These are phyloP conservation scores for Carex myosuroides DNA, from an alignment of 176 grass and related monocot species.

Conservation along the genomic window DNA sequence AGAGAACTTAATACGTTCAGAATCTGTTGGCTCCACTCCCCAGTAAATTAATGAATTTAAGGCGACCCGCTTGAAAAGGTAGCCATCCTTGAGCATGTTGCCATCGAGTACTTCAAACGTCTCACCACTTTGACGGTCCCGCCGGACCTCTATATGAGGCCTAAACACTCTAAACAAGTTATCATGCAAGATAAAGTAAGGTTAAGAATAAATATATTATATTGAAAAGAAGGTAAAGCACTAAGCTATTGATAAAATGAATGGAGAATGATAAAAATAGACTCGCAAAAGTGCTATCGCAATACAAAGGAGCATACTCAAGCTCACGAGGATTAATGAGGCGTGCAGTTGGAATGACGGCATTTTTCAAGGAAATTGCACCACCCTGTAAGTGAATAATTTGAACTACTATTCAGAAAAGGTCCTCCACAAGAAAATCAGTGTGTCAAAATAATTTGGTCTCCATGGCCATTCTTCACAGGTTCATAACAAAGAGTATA, in stretches of 20 bases:
- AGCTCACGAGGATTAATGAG: constrained; percentile 83
- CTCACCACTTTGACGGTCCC: constrained; percentile 79
- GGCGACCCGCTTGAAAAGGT: constrained; percentile 74
- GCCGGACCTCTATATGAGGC: constrained; percentile 65
- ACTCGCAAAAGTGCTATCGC: neutral
- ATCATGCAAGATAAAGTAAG: constrained; percentile 1
- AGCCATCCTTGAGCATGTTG: constrained; percentile 95
- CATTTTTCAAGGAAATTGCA: constrained; percentile 74
- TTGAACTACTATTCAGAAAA: neutral
- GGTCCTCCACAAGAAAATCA: neutral
- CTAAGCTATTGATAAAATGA: constrained; percentile 16
- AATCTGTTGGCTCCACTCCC: constrained; percentile 73
- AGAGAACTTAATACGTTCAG: constrained; percentile 76
- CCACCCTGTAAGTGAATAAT: constrained; percentile 50
- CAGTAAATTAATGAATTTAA: constrained; percentile 85
- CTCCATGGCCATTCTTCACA: neutral
- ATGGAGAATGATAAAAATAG: neutral
- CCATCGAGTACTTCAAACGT: constrained; percentile 84
- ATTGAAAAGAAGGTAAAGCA: constrained; percentile 20
- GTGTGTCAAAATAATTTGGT: neutral
- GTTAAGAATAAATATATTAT: constrained; percentile 10
- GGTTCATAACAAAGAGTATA: neutral
- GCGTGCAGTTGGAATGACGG: constrained; percentile 58
- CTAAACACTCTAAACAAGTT: constrained; percentile 54
- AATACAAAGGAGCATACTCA: constrained; percentile 43